These are phyloP conservation scores for Yarrowia hollandica DNA, from an alignment of 805 yeast species.

Conservation along the genomic window DNA sequence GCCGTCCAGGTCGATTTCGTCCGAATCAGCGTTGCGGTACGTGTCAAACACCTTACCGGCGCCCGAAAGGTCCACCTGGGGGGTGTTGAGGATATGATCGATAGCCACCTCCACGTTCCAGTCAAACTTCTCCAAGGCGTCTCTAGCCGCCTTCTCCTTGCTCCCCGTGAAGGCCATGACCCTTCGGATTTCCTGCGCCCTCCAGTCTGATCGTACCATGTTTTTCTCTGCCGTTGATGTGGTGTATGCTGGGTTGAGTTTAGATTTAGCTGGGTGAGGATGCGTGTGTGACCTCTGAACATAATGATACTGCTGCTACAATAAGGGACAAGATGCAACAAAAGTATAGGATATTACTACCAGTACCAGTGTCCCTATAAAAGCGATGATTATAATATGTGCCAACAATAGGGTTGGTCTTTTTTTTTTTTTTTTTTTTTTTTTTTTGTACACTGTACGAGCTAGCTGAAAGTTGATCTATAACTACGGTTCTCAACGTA, in stretches of 20 bases:
- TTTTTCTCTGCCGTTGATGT: background rate
- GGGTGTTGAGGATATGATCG: conserved; percentile 11
- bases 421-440: too few species aligned
- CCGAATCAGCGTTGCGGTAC: conserved; percentile 37
- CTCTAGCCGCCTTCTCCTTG: conserved; percentile 30
- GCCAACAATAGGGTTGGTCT: too few species aligned
- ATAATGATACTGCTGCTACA: too few species aligned
- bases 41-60: conserved; percentile 35
- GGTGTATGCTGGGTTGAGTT: background rate
- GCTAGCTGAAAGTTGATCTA: too few species aligned
- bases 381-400: too few species aligned
- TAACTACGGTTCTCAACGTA: too few species aligned
- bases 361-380: too few species aligned
- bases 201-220: conserved; percentile 29
- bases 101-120: conserved; percentile 41
- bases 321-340: too few species aligned
- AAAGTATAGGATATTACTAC: too few species aligned
- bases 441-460: too few species aligned
- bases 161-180: conserved; percentile 32
- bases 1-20: conserved; percentile 72
- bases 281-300: too few species aligned
- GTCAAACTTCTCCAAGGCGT: conserved; percentile 35
- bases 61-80: conserved; percentile 17
- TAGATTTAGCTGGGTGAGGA: conserved; percentile 2
- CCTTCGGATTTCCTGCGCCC: conserved; percentile 31